These are phyloP conservation scores for Ophiostoma sp. DNA, from an alignment of 2,329 filamentous ascomycete species.

Conservation along the genomic window DNA sequence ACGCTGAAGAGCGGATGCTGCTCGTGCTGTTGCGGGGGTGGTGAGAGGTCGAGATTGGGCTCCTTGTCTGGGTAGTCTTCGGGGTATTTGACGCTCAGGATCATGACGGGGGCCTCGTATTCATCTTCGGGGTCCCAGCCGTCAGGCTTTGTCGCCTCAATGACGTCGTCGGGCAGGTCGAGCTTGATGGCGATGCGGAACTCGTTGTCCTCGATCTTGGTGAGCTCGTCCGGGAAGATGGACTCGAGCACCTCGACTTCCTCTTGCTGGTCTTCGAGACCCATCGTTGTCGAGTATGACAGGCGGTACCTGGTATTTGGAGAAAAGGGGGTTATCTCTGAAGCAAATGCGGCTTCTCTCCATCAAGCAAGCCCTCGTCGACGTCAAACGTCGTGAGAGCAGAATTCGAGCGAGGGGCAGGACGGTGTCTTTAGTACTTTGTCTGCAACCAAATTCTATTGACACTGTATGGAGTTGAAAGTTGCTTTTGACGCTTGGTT, in stretches of 20 bases:
- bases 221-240: conserved; percentile 97
- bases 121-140: conserved; percentile 40
- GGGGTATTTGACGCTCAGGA: conserved; percentile 85
- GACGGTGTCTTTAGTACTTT: conserved; percentile 11
- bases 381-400: conserved; percentile 4
- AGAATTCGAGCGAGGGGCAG: conserved; percentile 17
- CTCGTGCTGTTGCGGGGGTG: conserved; percentile 52
- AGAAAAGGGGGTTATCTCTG: not conserved
- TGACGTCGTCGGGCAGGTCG: conserved; percentile 59
- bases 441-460: not conserved
- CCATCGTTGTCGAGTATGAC: conserved; percentile 37
- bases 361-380: not conserved
- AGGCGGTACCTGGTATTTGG: conserved; percentile 31
- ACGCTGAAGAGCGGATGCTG: conserved; percentile 72
- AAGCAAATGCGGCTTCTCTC: not conserved
- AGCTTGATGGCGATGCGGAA: conserved; percentile 83
- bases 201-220: conserved; percentile 87
- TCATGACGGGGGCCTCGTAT: conserved; percentile 61
- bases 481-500: conserved; percentile 1
- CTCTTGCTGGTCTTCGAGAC: conserved; percentile 83
- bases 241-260: conserved; percentile 97
- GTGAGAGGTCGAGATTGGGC: conserved; percentile 72
- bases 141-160: conserved; percentile 8
- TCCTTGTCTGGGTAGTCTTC: conserved; percentile 83
- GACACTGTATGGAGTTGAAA: conserved; percentile 1